phyloP scores from a whole-genome alignment of 352 stramenopile genomes.

The Phytophthora ramorum region DNA sequence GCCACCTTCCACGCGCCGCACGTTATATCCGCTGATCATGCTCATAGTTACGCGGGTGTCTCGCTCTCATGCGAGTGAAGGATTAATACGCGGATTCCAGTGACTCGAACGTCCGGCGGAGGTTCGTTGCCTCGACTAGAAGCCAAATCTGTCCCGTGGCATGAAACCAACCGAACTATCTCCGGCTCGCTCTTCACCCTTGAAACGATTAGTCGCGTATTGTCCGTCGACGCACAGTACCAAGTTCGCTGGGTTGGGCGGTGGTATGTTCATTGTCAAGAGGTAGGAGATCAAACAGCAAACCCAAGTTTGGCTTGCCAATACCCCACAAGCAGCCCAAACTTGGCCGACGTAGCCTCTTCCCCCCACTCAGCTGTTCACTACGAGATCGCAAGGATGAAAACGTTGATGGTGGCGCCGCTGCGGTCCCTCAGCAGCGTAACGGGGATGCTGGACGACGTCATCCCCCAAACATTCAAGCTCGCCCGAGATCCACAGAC shows the following conservation, averaged over 20 bases:
- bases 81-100: neutral
- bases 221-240: neutral
- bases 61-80: conserved; percentile 6
- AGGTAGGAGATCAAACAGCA: neutral
- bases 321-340: neutral
- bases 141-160: neutral
- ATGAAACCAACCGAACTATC: conserved; percentile 1
- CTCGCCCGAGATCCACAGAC: conserved; percentile 46
- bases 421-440: conserved; percentile 6
- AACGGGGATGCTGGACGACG: conserved; percentile 6
- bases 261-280: conserved; percentile 7
- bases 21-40: conserved; percentile 34
- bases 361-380: neutral
- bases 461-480: conserved; percentile 4
- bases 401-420: neutral
- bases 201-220: neutral
- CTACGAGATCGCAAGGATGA: neutral
- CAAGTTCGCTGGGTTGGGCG: neutral
- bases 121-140: neutral
- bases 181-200: neutral
- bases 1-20: conserved; percentile 15
- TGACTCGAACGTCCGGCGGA: no score
- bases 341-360: neutral
- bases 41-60: conserved; percentile 18
- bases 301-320: neutral